Evolutionary conservation across 129 eudicot genomes (phyloP).

Genomic region (Heracleum sosnowskyi): DNA sequence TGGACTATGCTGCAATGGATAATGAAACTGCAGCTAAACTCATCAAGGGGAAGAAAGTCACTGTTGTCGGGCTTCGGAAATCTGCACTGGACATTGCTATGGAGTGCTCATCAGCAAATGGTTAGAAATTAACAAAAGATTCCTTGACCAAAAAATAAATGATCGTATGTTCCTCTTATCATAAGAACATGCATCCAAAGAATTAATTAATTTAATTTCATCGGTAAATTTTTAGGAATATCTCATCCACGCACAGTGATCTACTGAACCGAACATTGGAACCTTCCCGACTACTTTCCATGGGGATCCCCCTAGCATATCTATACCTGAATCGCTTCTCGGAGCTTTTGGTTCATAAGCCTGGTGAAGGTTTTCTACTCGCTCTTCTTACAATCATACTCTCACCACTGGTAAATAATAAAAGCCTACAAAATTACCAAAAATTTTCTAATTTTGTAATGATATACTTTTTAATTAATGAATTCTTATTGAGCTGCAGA

Average conservation of each 20-base stretch:
- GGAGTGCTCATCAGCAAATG: slow-evolving; percentile 42
- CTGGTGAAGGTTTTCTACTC: slow-evolving; percentile 41
- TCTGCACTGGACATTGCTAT: slow-evolving; percentile 51
- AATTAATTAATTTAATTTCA: background rate
- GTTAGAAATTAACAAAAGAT: slow-evolving; percentile 13
- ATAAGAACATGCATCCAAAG: background rate
- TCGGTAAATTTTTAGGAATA: slow-evolving; percentile 24
- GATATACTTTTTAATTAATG: background rate
- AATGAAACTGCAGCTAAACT: slow-evolving; percentile 24
- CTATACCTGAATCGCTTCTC: slow-evolving; percentile 41
- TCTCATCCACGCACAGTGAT: slow-evolving; percentile 37
- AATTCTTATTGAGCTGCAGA: slow-evolving; percentile 20
- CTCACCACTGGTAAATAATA: slow-evolving; percentile 42
- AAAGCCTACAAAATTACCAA: background rate
- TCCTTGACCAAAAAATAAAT: background rate
- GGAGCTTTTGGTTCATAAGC: slow-evolving; percentile 54
- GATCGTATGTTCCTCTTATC: background rate
- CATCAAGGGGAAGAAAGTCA: slow-evolving; percentile 37
- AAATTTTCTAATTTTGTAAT: background rate
- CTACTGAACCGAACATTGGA: slow-evolving; percentile 44
- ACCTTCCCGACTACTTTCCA: slow-evolving; percentile 34
- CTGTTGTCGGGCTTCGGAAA: slow-evolving; percentile 51
- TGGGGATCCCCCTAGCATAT: slow-evolving; percentile 44
- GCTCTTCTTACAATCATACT: slow-evolving; percentile 38
- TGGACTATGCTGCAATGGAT: slow-evolving; percentile 47